Evolutionary conservation across 768 basidiomycete species (phyloP).

Genomic region (Pleurotus eryngii): DNA sequence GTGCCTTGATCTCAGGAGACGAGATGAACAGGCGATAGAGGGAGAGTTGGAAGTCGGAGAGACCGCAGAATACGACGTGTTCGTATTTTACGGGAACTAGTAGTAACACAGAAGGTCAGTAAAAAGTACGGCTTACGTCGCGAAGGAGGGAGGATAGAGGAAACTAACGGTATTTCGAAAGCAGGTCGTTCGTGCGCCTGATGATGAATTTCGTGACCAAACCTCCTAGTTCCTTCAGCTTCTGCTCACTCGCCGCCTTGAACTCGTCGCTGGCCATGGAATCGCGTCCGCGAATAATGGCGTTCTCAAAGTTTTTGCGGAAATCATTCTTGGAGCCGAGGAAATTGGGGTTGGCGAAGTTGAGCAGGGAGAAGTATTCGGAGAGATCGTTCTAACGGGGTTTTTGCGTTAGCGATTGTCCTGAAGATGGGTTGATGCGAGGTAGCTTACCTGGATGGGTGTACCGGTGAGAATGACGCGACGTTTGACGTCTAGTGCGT

Average conservation of each 20-base stretch:
- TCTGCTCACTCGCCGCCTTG: constrained; percentile 82
- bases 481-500: constrained; percentile 78
- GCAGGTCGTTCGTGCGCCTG: constrained; percentile 86
- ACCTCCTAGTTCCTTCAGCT: constrained; percentile 85
- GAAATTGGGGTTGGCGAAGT: constrained; percentile 90
- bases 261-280: constrained; percentile 76
- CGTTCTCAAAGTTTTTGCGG: constrained; percentile 92
- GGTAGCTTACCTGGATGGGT: constrained; percentile 71
- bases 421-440: not conserved
- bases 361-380: constrained; percentile 91
- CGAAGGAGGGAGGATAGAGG: not conserved
- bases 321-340: constrained; percentile 88
- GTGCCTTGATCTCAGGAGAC: constrained; percentile 87
- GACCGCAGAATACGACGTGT: constrained; percentile 90
- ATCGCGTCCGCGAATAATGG: constrained; percentile 88
- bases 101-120: constrained; percentile 7
- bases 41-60: constrained; percentile 79
- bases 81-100: constrained; percentile 98
- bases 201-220: constrained; percentile 95
- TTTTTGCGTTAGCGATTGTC: not conserved
- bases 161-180: constrained; percentile 88
- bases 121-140: not conserved
- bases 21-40: constrained; percentile 89
- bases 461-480: constrained; percentile 94
- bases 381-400: constrained; percentile 82